phyloP scores from a whole-genome alignment of 352 stramenopile species.

The Sclerospora graminicola region DNA sequence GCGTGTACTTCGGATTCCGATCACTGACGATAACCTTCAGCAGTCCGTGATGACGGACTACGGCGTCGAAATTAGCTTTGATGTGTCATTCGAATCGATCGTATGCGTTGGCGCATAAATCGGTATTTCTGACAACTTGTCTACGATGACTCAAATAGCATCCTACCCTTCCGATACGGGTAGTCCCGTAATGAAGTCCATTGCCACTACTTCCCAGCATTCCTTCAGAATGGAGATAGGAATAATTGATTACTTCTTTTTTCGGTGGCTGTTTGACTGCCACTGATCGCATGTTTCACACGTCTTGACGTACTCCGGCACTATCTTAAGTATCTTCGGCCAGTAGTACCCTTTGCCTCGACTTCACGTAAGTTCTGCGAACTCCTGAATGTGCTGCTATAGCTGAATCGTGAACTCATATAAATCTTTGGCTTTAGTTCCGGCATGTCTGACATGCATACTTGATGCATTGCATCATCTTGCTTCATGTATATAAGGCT shows the following conservation, averaged over 20 bases:
- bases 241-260: background rate
- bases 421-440: slow-evolving; percentile 1
- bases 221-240: background rate
- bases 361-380: slow-evolving; percentile 5
- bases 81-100: background rate
- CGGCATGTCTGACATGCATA: background rate
- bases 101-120: background rate
- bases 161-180: background rate
- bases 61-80: background rate
- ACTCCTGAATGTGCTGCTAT: slow-evolving; percentile 5
- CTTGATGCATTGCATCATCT: background rate
- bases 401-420: slow-evolving; percentile 8
- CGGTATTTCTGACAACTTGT: background rate
- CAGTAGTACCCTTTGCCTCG: slow-evolving; percentile 8
- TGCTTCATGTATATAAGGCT: background rate
- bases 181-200: slow-evolving; percentile 20
- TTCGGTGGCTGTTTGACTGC: background rate
- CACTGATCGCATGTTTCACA: slow-evolving; percentile 8
- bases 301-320: background rate
- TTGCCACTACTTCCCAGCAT: slow-evolving; percentile 1
- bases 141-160: background rate
- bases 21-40: background rate
- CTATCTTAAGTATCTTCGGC: background rate
- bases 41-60: background rate
- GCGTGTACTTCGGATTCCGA: too few relatives aligned